These are phyloP conservation scores for Citrus sinensis DNA, from an alignment of 345 rosid genomes.

Conservation along the genomic window DNA sequence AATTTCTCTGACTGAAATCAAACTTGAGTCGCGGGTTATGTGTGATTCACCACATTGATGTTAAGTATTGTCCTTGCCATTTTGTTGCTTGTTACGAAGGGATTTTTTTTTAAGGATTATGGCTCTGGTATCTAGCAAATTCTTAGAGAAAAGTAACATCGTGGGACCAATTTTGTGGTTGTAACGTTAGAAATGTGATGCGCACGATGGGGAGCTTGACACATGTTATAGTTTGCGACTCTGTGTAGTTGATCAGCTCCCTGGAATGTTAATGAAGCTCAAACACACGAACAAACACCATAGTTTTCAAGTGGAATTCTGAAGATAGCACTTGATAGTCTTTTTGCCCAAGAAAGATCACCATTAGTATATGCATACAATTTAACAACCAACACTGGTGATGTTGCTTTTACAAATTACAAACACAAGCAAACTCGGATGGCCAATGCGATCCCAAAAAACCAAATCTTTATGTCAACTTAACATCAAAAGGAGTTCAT, in stretches of 20 bases:
- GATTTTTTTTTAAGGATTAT: not conserved
- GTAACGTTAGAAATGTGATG: no score
- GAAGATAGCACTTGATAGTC: not conserved
- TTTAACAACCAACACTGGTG: no score
- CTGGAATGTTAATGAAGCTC: no score
- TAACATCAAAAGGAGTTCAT: slow-evolving; percentile 40
- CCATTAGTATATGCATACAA: not conserved
- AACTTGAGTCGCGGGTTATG: not conserved
- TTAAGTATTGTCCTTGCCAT: not conserved
- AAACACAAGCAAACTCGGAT: not conserved
- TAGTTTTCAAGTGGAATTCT: no score
- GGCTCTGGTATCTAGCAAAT: not conserved
- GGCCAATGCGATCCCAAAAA: no score
- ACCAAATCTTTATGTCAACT: not conserved
- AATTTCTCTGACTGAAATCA: not conserved
- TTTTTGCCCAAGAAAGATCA: not conserved
- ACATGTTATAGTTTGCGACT: no score
- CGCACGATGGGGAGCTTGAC: no score
- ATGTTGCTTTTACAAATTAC: not conserved
- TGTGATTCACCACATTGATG: not conserved
- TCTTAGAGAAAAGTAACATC: not conserved
- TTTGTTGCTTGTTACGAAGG: not conserved
- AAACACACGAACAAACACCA: no score
- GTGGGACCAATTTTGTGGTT: no score
- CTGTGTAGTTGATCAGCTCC: no score